Base-by-base conservation (phyloP, 78 protist species). In the Dictyostelium firmibasis region DNA sequence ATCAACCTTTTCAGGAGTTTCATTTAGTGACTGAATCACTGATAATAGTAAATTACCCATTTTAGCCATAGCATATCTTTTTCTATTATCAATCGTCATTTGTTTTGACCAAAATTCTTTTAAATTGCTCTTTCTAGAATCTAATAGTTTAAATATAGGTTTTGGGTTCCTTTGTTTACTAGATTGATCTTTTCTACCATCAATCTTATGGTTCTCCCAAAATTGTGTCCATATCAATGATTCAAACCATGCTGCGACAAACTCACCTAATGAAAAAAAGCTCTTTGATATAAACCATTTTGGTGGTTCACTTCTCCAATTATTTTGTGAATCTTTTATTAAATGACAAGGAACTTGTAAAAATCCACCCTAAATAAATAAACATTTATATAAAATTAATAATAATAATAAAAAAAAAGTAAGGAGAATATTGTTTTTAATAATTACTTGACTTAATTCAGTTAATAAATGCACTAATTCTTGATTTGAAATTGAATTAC, bases 281-380 rank as follows among this genome's bases (percentile, higher is more conserved):
- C 94, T 75, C 36, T 81, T 89, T 18, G 88, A 78, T 13, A 69
- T 69, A 50, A 89, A 89, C 94, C 94, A 89, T 38, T 33, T 47
- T 25, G 94, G 94, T 81, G 81, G 64, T 18, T 81, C 94, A 38
- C 87, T 69, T 20, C 87, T 62, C 76, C 64, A 89, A 20, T 89
- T 85, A 9, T 89, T 89, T 2, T 57, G 20, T 2, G 82, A 25
- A 83, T 81, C 87, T 14, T 29, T 62, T 8, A 81, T 75, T 60
- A 89, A 38, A 36, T 81, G 87, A 16, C 94, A 81, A 31, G 85
- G 78, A 13, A 89, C 88, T 27, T 72, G 75, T 43, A 89, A 75
- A 75, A 89, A 89, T 31, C 83, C 86, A 23, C 87, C 82, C 85
- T 81, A 20, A 41, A 31, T 18, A 36, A 18, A 53, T 53, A 18